phyloP scores from a whole-genome alignment of 1,139 yeast species.

The Taphrina deformans region DNA sequence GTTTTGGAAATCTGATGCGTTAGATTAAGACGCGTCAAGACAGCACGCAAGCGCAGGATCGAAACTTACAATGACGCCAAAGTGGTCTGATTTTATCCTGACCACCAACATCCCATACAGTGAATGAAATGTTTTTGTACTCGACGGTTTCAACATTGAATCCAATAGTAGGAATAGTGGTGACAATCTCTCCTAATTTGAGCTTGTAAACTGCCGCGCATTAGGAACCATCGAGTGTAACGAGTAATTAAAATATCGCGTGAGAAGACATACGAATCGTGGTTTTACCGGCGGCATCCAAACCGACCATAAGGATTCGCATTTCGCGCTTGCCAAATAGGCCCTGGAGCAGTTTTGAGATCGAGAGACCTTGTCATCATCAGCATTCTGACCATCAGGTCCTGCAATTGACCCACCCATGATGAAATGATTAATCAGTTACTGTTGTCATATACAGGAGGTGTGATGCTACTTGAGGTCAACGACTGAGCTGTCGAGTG shows the following conservation, averaged over 20 bases:
- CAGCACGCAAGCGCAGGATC: neutral
- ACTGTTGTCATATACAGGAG: slow-evolving; percentile 12
- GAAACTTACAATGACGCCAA: slow-evolving; percentile 70
- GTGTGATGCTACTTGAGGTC: slow-evolving; percentile 11
- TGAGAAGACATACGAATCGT: slow-evolving; percentile 56
- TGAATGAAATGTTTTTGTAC: slow-evolving; percentile 89
- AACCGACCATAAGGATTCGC: slow-evolving; percentile 94
- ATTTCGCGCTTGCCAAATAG: slow-evolving; percentile 61
- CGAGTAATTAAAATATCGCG: neutral
- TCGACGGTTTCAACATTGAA: slow-evolving; percentile 90
- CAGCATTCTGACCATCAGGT: neutral
- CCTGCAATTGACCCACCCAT: neutral
- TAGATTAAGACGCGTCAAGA: neutral
- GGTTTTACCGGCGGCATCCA: slow-evolving; percentile 47
- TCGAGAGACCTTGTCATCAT: slow-evolving; percentile 60
- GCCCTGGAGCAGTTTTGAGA: slow-evolving; percentile 84
- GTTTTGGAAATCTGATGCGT: slow-evolving; percentile 51
- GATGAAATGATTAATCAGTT: slow-evolving; percentile 1
- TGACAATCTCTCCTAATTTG: slow-evolving; percentile 87
- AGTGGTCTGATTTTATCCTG: slow-evolving; percentile 92
- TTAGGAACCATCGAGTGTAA: neutral
- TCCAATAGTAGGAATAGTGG: slow-evolving; percentile 87
- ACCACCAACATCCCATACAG: slow-evolving; percentile 98
- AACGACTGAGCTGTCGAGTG: slow-evolving; percentile 12
- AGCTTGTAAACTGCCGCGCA: slow-evolving; percentile 30